Conservation (phyloP, 176 grass and related monocot species). For the Phoenix roebelenii region DNA sequence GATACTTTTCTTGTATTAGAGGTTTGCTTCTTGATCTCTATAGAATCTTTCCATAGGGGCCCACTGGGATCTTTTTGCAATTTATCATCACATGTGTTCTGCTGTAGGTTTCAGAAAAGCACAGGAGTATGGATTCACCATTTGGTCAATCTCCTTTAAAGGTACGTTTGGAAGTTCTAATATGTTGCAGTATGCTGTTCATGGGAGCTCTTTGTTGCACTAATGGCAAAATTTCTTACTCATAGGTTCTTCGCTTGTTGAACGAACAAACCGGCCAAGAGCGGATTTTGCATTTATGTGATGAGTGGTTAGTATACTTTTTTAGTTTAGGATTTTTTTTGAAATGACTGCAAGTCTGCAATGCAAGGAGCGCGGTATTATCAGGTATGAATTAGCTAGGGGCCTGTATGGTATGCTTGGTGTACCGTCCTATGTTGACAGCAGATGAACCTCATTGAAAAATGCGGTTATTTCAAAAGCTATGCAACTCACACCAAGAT, state of each 20-base stretch:
- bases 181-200: background rate
- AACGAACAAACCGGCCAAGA: conserved; percentile 74
- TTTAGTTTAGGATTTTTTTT: background rate
- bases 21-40: conserved; percentile 29
- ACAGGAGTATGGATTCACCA: conserved; percentile 43
- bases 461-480: too few species aligned
- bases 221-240: conserved; percentile 1
- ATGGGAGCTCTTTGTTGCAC: background rate
- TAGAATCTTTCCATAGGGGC: too few species aligned
- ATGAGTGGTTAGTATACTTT: conserved; percentile 74
- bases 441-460: too few species aligned
- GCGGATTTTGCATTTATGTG: conserved; percentile 47
- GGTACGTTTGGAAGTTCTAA: conserved; percentile 20
- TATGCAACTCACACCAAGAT: too few species aligned
- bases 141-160: conserved; percentile 45
- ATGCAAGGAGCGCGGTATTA: too few species aligned
- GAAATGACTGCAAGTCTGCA: background rate
- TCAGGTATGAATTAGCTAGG: too few species aligned
- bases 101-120: conserved; percentile 80
- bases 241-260: conserved; percentile 67
- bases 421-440: too few species aligned
- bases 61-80: too few species aligned
- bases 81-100: background rate
- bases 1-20: conserved; percentile 83
- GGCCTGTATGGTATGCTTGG: too few species aligned